Evolutionary conservation across 306 rosid genomes (phyloP), one percentile per base, ranked within the genome.

Genomic region (Pyrus pyrifolia): DNA sequence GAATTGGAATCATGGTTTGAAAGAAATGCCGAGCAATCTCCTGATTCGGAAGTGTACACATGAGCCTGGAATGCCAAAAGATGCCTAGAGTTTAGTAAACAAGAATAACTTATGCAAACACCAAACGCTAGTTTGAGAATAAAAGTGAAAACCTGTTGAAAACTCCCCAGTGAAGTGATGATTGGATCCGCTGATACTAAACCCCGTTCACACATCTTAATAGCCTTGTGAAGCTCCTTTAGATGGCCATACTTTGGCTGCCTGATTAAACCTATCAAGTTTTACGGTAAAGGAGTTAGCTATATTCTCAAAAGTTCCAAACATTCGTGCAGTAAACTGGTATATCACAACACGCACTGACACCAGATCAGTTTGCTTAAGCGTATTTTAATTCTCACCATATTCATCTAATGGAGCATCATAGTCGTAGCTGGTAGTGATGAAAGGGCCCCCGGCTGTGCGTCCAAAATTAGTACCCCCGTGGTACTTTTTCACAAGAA

Each of bases 391-490:
- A 71, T 80, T 86, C 91, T 91, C 77, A 96, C 99, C 99, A 76
- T 91, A 96, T 87, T 96, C 99, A 84, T 96, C 99, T 18, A 96
- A 78, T 59, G 99, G 99, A 87, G 99, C 99, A 80, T 96, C 98
- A 59, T 96, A 96, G 85, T 96, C 99, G 57, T 96, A 96, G 88
- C 98, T 96, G 76, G 99, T 92, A 75, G 99, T 89, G 84, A 96
- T 81, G 89, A 96, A 96, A 73, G 99, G 99, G 63, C 99, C 99
- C 45, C 99, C 99, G 12, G 99, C 99, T 52, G 98, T 88, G 73
- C 99, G 98, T 65, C 99, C 99, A 79, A 92, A 96, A 86, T 96
- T 96, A 61, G 99, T 96, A 81, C 99, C 99, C 21, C 99, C 99
- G 69, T 96, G 99, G 83, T 92, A 96, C 99, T 96, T 75, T 82